Evolutionary conservation across 176 grass and related monocot species (phyloP), one percentile per base, ranked within the genome.

Genomic region (Eragrostis nindensis): DNA sequence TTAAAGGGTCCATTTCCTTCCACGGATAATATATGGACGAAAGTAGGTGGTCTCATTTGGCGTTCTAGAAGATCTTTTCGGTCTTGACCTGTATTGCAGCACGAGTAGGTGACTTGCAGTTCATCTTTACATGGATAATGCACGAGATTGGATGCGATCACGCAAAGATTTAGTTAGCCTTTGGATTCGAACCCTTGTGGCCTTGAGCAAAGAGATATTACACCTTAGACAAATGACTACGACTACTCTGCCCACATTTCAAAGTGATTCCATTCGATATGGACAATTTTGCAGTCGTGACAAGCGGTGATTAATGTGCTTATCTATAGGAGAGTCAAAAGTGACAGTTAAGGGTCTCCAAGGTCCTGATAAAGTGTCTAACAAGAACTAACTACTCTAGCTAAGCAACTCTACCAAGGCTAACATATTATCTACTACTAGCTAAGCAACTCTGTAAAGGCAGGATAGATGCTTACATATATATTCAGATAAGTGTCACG

Each of bases 401-500:
- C 75, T 64, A 77, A 84, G 39, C 17, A 80, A 57, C 26, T 53
- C 24, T 73, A 29, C 57, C 46, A 68, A 46, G 45, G 25, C n/a
- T 47, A 56, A 56, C 47, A n/a, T n/a, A n/a, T n/a, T n/a, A n/a
- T n/a, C n/a, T n/a, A n/a, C n/a, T n/a, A n/a, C n/a, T n/a, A n/a
- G n/a, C n/a, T n/a, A 56, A 12, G 43, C 71, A 85, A 70, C 62
- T 70, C 78, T 83, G 45, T 63, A 74, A 79, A 79, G 74, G 14
- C 61, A 68, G 46, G 41, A 29, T 53, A 26, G 46, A 44, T 85
- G 82, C 68, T 78, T 70, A 36, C 25, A 48, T 77, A 73, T 71
- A 45, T 79, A 83, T 62, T 56, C 65, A 74, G 80, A 79, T 83
- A 57, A 68, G 77, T 44, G 77, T 67, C 77, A 70, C 65, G 67